Conservation (phyloP, 2,329 filamentous ascomycete species). For the Venturia effusa region DNA sequence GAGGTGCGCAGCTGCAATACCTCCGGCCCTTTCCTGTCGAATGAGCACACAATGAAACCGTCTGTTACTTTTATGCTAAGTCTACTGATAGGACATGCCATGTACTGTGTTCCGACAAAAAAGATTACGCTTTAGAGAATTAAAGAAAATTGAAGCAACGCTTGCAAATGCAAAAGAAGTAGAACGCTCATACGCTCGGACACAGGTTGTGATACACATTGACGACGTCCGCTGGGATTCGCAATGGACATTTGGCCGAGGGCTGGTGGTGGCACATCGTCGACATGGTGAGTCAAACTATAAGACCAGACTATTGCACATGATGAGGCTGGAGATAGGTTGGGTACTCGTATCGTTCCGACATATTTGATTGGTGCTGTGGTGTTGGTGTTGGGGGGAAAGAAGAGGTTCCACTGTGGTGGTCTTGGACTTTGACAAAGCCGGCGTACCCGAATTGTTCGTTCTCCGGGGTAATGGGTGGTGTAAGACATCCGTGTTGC, state of each 20-base stretch:
- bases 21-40: neutral
- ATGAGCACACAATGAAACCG: neutral
- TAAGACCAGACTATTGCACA: slow-evolving; percentile 19
- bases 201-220: slow-evolving; percentile 9
- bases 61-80: neutral
- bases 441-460: slow-evolving; percentile 23
- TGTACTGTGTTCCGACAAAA: slow-evolving; percentile 9
- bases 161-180: slow-evolving; percentile 10
- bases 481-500: slow-evolving; percentile 69
- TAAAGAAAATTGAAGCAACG: slow-evolving; percentile 5
- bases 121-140: slow-evolving; percentile 8
- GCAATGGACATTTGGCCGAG: neutral
- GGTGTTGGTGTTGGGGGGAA: slow-evolving; percentile 29
- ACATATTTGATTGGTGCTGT: slow-evolving; percentile 20
- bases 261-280: neutral
- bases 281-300: neutral
- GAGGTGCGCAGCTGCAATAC: neutral
- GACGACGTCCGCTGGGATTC: neutral
- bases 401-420: slow-evolving; percentile 16
- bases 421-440: slow-evolving; percentile 20
- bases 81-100: neutral
- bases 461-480: slow-evolving; percentile 70
- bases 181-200: slow-evolving; percentile 9
- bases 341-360: slow-evolving; percentile 24
- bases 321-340: slow-evolving; percentile 26